Base-by-base conservation (phyloP, 1,284 basidiomycete genomes). In the Puccinia triticina region DNA sequence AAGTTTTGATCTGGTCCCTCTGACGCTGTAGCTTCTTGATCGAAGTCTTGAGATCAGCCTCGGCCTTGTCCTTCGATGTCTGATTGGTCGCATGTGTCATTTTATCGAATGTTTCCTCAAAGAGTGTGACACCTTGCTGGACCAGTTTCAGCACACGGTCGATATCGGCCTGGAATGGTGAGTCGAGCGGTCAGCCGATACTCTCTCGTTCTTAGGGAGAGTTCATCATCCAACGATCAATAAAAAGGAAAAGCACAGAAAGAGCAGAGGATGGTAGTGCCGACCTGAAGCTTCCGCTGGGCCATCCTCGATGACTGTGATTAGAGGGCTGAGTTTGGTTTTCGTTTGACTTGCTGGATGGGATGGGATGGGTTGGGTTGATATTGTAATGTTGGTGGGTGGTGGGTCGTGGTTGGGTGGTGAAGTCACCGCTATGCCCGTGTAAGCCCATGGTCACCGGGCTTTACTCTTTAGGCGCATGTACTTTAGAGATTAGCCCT, bases 1-100 rank as follows among this genome's bases (percentile, higher is more conserved):
- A 99, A 16, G 94, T 95, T 90, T 99, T 99, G 89, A 99, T 98
- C 90, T 98, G 96, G 89, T 99, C 97, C 84, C 97, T 91, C 86
- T 98, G 89, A 83, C 97, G 91, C 88, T 99, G 97, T 4, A 99
- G 92, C 89, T 99, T 98, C 92, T 99, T 99, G 86, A 87, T 87
- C 81, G 86, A 85, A 16, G 87, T 87, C 83, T 87, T 87, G 80
- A 87, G 85, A 77, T 87, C 87, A 14, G 85, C 84, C 84, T 87
- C 87, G 69, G 86, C 84, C 84, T 87, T 87, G 75, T 87, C 86
- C 84, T 87, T 87, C 59, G 87, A 86, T 8, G 86, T 85, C 67
- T 85, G 84, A 71, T 86, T 87, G 61, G 85, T 84, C 11, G 86
- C 85, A 26, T 83, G 69, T 72, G 86, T 86, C 32, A 87, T 84